A percentile compares a stretch with the other conserved stretches of the same genome.
Conservation (phyloP, 169 alveolate genomes). For the Eimeria mitis region DNA sequence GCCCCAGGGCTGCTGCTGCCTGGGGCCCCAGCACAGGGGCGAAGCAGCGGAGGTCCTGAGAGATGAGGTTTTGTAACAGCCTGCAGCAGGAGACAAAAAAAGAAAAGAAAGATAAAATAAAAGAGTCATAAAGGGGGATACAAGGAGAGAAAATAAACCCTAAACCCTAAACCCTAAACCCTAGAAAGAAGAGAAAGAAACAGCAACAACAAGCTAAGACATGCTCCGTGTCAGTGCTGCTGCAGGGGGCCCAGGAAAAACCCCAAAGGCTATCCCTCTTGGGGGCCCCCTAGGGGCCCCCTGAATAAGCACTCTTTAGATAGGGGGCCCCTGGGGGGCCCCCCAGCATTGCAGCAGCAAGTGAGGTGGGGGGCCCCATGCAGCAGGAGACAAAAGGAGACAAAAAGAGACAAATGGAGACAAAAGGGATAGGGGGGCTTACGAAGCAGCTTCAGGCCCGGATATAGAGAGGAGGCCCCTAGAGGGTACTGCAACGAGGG, state of each 20-base stretch:
- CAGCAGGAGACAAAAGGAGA: too few relatives aligned
- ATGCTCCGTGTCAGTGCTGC: too few relatives aligned
- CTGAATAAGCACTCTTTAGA: too few relatives aligned
- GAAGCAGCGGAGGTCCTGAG: constrained; percentile 40
- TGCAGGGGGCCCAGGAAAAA: too few relatives aligned
- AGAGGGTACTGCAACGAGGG: not conserved
- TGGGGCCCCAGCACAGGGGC: constrained; percentile 25
- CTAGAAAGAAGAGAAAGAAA: not conserved
- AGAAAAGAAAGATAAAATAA: not conserved
- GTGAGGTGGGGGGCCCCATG: too few relatives aligned
- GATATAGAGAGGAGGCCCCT: constrained; percentile 27
- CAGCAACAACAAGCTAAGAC: too few relatives aligned
- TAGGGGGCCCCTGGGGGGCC: too few relatives aligned
- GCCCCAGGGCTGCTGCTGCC: constrained; percentile 50
- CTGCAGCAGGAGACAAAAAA: constrained; percentile 2
- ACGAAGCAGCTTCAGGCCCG: constrained; percentile 18
- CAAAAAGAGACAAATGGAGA: too few relatives aligned
- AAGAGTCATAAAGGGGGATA: not conserved
- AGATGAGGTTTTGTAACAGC: not conserved
- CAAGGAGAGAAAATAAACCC: too few relatives aligned
- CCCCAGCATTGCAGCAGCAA: too few relatives aligned
- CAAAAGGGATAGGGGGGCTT: not conserved
- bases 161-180: too few relatives aligned
- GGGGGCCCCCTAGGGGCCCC: not conserved
- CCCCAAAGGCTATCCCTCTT: too few relatives aligned